Evolutionary conservation across 179 eudicot species (phyloP).

Genomic region (Silene vulgaris): DNA sequence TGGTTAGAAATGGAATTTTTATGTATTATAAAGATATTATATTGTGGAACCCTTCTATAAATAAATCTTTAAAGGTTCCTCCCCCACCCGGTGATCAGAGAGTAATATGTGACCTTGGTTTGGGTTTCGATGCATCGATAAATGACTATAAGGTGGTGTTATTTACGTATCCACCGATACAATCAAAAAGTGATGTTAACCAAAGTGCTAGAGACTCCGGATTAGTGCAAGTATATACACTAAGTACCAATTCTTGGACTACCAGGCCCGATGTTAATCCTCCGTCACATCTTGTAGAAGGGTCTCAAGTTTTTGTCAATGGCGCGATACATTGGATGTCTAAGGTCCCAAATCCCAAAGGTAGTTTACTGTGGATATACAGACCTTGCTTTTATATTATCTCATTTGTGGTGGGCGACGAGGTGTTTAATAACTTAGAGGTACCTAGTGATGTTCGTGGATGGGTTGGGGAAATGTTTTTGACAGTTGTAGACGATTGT

Average conservation of each 20-base stretch:
- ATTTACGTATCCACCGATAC: no score
- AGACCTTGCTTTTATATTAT: slow-evolving; percentile 9
- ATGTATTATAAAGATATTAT: no score
- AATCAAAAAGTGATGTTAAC: no score
- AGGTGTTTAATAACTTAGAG: slow-evolving; percentile 18
- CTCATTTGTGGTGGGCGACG: slow-evolving; percentile 19
- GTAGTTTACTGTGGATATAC: neutral
- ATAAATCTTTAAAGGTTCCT: no score
- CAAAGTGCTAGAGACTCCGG: no score
- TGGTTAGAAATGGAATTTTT: no score
- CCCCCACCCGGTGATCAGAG: no score
- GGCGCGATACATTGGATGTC: slow-evolving; percentile 26
- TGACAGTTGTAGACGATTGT: slow-evolving; percentile 8
- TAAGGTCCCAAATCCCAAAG: neutral
- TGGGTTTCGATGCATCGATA: no score
- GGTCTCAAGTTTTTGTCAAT: slow-evolving; percentile 15
- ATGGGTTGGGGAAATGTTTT: neutral
- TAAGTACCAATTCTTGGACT: neutral
- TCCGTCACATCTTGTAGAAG: slow-evolving; percentile 15
- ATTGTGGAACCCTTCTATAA: no score
- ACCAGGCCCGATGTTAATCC: neutral
- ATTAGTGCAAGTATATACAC: no score
- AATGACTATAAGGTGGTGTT: no score
- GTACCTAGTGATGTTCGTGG: neutral
- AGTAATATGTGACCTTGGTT: no score